Percentiles rank a stretch among this genome's conserved stretches.
Evolutionary conservation across 2,329 filamentous ascomycete genomes (phyloP).

Genomic region (Tolypocladium amazonense): DNA sequence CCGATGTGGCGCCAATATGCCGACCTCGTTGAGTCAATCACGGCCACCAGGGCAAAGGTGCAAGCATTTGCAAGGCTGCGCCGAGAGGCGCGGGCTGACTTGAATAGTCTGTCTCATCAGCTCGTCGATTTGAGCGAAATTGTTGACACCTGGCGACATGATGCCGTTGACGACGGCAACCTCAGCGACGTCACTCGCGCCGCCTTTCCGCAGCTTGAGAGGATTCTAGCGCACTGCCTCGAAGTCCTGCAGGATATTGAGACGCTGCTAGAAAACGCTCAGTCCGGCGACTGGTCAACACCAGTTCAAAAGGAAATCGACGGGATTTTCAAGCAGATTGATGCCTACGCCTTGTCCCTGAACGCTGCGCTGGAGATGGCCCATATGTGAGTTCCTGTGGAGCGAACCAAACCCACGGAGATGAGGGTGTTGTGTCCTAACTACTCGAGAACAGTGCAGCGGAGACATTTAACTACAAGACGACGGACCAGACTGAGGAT

Average conservation of each 20-base stretch:
- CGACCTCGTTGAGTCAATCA: not conserved
- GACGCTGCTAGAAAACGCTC: not conserved
- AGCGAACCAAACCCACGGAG: not conserved
- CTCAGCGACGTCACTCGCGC: not conserved
- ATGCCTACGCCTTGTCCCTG: not conserved
- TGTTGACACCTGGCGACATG: not conserved
- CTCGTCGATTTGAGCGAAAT: not conserved
- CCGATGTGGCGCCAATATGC: not conserved
- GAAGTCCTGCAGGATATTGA: not conserved
- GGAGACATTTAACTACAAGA: not conserved
- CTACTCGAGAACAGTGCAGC: not conserved
- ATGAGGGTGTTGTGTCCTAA: not conserved
- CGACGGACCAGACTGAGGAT: not conserved
- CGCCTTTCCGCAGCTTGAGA: not conserved
- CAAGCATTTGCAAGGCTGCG: not conserved
- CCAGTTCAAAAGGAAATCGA: not conserved
- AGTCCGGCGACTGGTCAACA: not conserved
- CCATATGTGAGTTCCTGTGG: not conserved
- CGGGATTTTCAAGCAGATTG: not conserved
- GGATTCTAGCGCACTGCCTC: not conserved
- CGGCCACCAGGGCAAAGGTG: not conserved
- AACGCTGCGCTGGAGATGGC: not conserved
- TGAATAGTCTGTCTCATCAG: not conserved
- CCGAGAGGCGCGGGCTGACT: not conserved
- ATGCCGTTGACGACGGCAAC: not conserved